phyloP scores from a whole-genome alignment of 2,329 filamentous ascomycete genomes.

The Paramyrothecium roridum region DNA sequence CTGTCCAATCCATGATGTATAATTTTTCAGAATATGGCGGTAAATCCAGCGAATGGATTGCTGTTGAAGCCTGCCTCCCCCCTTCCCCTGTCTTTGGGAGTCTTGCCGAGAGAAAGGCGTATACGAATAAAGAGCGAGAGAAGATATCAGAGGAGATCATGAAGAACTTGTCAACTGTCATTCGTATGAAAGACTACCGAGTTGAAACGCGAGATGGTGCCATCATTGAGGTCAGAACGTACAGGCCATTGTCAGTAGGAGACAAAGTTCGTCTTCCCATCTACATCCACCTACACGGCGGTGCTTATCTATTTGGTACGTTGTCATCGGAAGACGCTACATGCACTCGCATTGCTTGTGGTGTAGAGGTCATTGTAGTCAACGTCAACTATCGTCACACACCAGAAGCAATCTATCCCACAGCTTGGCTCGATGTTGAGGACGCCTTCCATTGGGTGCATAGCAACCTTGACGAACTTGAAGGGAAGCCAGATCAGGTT shows the following conservation, averaged over 20 bases:
- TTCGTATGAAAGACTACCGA: constrained; percentile 29
- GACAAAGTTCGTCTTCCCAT: constrained; percentile 43
- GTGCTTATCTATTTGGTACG: constrained; percentile 55
- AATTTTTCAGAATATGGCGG: background rate
- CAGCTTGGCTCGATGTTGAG: constrained; percentile 48
- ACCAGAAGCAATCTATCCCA: constrained; percentile 50
- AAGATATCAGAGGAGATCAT: background rate
- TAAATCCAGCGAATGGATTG: background rate
- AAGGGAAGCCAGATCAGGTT: constrained; percentile 18
- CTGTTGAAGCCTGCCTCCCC: background rate
- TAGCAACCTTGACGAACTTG: constrained; percentile 10
- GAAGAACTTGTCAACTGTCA: constrained; percentile 9
- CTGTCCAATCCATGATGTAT: too few species aligned
- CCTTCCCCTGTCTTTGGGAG: background rate
- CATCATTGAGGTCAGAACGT: constrained; percentile 14
- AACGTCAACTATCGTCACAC: constrained; percentile 60
- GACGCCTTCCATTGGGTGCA: constrained; percentile 55
- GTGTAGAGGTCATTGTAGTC: constrained; percentile 39
- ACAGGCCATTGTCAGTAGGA: constrained; percentile 8
- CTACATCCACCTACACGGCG: constrained; percentile 51
- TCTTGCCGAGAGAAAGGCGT: background rate
- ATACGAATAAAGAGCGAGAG: background rate
- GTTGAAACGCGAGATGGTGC: constrained; percentile 13
- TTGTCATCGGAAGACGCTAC: constrained; percentile 49
- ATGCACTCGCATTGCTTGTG: constrained; percentile 44